Evolutionary conservation across 2,329 filamentous ascomycete genomes (phyloP), one percentile per base, ranked within the genome.

Genomic region (Endocalyx cinctus): DNA sequence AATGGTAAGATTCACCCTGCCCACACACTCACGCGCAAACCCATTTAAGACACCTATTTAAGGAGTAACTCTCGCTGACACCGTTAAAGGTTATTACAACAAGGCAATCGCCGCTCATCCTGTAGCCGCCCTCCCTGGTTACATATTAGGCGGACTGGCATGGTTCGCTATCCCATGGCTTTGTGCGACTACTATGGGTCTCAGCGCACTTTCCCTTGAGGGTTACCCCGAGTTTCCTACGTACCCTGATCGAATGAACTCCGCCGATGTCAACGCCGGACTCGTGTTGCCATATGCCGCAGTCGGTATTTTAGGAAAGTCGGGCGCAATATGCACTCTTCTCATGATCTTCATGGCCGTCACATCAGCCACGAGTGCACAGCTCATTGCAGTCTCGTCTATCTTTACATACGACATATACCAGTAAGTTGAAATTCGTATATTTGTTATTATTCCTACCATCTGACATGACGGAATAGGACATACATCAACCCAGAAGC

Each of bases 101-200:
- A 94, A 94, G 59, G 87, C 87, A 12, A 94, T 94, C 50, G 87
- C 87, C 6, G 87, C 87, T 0, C 81, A 78, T 16, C 86, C 87
- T 1, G 82, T 89, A 1, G 79, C 89, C 40, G 87, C 87, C 0
- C 74, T 94, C 5, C 87, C 87, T 0, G 87, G 87, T 16, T 94
- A 94, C 53, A 81, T 94, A 33, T 76, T 89, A 44, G 87, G 87
- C 6, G 87, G 88, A 18, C 72, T 94, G 2, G 79, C 77, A 27
- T 94, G 87, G 87, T 94, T 94, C 49, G 87, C 87, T 1, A 90
- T 94, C 33, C 88, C 87, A 2, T 94, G 84, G 83, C 72, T 94
- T 6, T 84, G 80, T 6, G 87, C 87, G 1, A 94, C 85, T 0
- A 92, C 87, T 2, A 84, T 94, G 78, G 87, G 87, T 22, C 72